Conservation (phyloP, 108 stramenopile species). For the Nitzschia sp. region DNA sequence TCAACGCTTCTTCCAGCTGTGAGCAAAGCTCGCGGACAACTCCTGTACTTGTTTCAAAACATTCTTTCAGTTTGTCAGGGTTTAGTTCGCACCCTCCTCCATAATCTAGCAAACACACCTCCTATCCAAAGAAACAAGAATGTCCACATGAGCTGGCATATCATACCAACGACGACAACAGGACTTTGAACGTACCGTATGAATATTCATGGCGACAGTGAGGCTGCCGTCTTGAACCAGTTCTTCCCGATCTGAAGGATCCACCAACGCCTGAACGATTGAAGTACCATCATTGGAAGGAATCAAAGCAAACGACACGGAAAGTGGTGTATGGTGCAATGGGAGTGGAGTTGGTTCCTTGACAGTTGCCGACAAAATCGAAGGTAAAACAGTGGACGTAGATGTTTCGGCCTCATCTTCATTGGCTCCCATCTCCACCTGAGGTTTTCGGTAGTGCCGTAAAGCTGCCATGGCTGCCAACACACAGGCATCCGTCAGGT, state of each 20-base stretch:
- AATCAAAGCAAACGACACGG: constrained; percentile 86
- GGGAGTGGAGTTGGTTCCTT: constrained; percentile 90
- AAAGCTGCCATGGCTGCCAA: constrained; percentile 90
- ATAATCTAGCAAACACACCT: constrained; percentile 83
- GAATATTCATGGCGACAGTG: constrained; percentile 80
- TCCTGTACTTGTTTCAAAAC: constrained; percentile 49
- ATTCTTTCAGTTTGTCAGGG: constrained; percentile 50
- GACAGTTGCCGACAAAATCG: constrained; percentile 69
- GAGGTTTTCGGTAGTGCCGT: constrained; percentile 86
- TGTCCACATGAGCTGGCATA: too few species aligned
- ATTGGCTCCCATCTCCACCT: constrained; percentile 46
- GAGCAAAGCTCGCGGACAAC: constrained; percentile 53
- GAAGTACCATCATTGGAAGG: constrained; percentile 56
- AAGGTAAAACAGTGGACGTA: constrained; percentile 23
- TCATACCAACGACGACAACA: neutral
- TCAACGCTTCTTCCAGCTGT: constrained; percentile 61
- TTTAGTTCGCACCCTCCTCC: constrained; percentile 75
- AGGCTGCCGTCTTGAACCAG: constrained; percentile 70
- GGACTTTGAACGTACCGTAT: constrained; percentile 35
- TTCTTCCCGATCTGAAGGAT: constrained; percentile 83
- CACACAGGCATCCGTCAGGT: constrained; percentile 77
- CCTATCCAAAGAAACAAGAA: constrained; percentile 18
- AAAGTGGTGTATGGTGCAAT: constrained; percentile 90
- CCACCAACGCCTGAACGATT: constrained; percentile 60
- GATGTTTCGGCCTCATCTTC: constrained; percentile 21